Percentiles rank a stretch among this genome's conserved stretches.
Conservation (phyloP, 208 protist species). For the Cochliopodium minus region DNA sequence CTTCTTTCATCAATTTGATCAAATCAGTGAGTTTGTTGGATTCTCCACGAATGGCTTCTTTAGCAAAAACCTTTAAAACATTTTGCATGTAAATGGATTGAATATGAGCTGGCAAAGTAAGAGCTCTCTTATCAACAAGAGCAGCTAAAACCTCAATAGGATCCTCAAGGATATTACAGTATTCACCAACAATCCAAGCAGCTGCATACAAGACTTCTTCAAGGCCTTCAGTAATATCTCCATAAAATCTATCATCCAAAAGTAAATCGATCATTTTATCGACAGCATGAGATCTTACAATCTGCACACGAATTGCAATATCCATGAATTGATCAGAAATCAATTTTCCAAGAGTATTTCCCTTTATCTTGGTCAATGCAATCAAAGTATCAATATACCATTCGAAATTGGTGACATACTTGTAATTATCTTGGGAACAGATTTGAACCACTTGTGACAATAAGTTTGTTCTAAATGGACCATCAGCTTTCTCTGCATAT, state of each 20-base stretch:
- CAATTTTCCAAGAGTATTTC: slow-evolving; percentile 16
- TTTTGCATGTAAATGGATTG: neutral
- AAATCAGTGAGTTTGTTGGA: neutral
- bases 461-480: slow-evolving; percentile 68
- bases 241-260: neutral
- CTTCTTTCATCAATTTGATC: neutral
- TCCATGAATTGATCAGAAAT: neutral
- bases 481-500: slow-evolving; percentile 32
- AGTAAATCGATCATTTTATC: slow-evolving; percentile 4
- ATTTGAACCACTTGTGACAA: slow-evolving; percentile 59
- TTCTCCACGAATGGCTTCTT: neutral
- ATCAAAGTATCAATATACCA: slow-evolving; percentile 85
- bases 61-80: neutral
- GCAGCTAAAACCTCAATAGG: neutral
- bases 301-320: neutral
- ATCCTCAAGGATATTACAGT: neutral
- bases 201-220: slow-evolving; percentile 7
- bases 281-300: neutral
- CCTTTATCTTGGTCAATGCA: slow-evolving; percentile 44
- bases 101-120: neutral
- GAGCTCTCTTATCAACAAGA: neutral
- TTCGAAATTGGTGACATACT: slow-evolving; percentile 79
- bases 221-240: neutral
- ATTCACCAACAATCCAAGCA: slow-evolving; percentile 1
- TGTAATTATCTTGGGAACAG: slow-evolving; percentile 55